A percentile compares a stretch with the other conserved stretches of the same genome.
phyloP scores from a whole-genome alignment of 768 basidiomycete species.

The Exsudoporus frostii region DNA sequence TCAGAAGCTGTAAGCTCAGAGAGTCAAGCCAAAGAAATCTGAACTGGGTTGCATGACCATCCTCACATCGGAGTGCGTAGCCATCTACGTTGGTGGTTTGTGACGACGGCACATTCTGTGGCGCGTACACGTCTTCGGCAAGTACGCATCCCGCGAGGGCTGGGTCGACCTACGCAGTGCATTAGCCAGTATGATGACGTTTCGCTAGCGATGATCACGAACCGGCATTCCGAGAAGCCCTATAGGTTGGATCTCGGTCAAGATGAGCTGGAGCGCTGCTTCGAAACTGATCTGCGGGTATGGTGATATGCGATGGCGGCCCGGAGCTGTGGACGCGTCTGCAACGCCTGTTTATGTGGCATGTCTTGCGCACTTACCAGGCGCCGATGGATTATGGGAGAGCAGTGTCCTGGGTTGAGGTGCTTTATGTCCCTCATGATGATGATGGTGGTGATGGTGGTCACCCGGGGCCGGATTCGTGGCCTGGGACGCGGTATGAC shows the following conservation, averaged over 20 bases:
- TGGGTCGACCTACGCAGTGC: slow-evolving; percentile 49
- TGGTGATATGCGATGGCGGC: slow-evolving; percentile 73
- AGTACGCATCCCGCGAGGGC: slow-evolving; percentile 65
- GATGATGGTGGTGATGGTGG: slow-evolving; percentile 23
- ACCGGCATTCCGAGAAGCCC: slow-evolving; percentile 42
- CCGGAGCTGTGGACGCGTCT: slow-evolving; percentile 45
- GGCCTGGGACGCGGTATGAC: slow-evolving; percentile 15
- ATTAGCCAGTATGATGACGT: not conserved
- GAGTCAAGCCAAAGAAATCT: not conserved
- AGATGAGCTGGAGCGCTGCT: slow-evolving; percentile 57
- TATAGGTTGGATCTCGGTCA: slow-evolving; percentile 46
- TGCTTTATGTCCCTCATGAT: slow-evolving; percentile 39
- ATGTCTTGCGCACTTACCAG: slow-evolving; percentile 44
- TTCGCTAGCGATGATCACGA: slow-evolving; percentile 10
- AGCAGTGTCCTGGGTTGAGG: slow-evolving; percentile 57
- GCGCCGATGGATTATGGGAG: slow-evolving; percentile 66
- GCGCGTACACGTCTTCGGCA: slow-evolving; percentile 70
- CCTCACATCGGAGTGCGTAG: slow-evolving; percentile 75
- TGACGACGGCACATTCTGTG: slow-evolving; percentile 58
- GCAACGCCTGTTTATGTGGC: not conserved
- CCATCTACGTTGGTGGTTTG: slow-evolving; percentile 85
- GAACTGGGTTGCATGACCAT: not conserved
- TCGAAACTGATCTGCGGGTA: slow-evolving; percentile 69
- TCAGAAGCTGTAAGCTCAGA: slow-evolving; percentile 48
- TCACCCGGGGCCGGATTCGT: slow-evolving; percentile 23